phyloP scores from a whole-genome alignment of 768 basidiomycete genomes.

The Lactifluus pinguis region DNA sequence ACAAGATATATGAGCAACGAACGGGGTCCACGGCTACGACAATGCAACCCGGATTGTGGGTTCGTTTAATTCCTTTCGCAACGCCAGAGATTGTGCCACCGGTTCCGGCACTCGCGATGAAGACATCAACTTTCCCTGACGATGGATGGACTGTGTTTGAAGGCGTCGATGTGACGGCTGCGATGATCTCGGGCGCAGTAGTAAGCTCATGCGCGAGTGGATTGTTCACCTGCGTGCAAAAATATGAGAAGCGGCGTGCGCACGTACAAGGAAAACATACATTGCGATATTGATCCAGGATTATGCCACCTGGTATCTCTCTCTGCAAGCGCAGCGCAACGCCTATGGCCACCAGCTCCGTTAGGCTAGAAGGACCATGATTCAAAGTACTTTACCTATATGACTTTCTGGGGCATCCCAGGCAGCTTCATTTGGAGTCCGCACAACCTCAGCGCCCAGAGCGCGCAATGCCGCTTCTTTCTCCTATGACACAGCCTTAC shows the following conservation, averaged over 20 bases:
- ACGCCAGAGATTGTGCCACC: constrained; percentile 93
- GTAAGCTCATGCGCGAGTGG: constrained; percentile 84
- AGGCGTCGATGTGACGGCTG: constrained; percentile 58
- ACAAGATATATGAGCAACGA: constrained; percentile 25
- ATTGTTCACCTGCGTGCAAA: constrained; percentile 53
- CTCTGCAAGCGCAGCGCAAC: constrained; percentile 70
- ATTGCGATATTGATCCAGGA: constrained; percentile 87
- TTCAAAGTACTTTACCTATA: constrained; percentile 59
- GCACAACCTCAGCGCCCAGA: constrained; percentile 88
- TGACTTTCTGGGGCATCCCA: constrained; percentile 88
- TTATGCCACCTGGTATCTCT: constrained; percentile 76
- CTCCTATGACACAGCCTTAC: constrained; percentile 40
- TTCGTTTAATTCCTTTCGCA: constrained; percentile 69
- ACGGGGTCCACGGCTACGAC: constrained; percentile 92
- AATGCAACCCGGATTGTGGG: constrained; percentile 60
- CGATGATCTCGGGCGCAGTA: constrained; percentile 89
- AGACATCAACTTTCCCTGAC: constrained; percentile 66
- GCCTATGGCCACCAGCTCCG: constrained; percentile 67
- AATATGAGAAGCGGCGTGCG: constrained; percentile 6
- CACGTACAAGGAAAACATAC: constrained; percentile 32
- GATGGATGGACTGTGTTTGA: constrained; percentile 50
- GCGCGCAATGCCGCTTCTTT: constrained; percentile 90
- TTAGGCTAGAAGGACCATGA: constrained; percentile 30
- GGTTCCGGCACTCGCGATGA: constrained; percentile 86
- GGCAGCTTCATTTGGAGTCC: constrained; percentile 84